Conservation (phyloP, 2,329 filamentous ascomycete genomes). For the Diaporthe citrichinensis region DNA sequence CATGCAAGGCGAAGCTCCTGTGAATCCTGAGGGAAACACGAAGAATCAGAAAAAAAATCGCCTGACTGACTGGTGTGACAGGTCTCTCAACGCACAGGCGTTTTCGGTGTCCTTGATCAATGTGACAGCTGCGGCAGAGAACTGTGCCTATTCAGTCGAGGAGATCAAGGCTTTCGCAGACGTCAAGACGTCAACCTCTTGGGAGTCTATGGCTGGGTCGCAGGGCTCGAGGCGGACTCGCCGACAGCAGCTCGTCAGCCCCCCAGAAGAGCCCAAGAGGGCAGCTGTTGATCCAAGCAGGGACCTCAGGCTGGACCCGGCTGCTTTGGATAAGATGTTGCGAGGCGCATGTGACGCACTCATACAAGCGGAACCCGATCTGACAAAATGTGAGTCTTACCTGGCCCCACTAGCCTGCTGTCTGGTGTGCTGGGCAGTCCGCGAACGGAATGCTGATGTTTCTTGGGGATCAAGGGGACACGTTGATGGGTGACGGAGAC, state of each 20-base stretch:
- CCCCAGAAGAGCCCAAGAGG: conserved; percentile 53
- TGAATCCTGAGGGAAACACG: too few species aligned
- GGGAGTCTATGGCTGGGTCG: conserved; percentile 66
- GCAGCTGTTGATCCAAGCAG: conserved; percentile 52
- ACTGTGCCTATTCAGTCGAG: conserved; percentile 60
- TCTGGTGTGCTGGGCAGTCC: conserved; percentile 70
- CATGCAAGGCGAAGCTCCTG: neutral
- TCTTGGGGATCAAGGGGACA: conserved; percentile 30
- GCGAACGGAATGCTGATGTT: neutral
- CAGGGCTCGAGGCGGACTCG: conserved; percentile 58
- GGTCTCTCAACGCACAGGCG: conserved; percentile 77
- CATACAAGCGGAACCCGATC: conserved; percentile 71
- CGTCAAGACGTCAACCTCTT: conserved; percentile 69
- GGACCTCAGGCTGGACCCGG: conserved; percentile 66
- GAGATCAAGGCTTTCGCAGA: conserved; percentile 77
- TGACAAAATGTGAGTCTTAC: conserved; percentile 64
- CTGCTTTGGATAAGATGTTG: conserved; percentile 67
- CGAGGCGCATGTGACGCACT: conserved; percentile 66
- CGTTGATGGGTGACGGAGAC: conserved; percentile 65
- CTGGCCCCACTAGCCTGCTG: conserved; percentile 60
- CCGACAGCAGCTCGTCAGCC: conserved; percentile 60
- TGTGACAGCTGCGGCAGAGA: conserved; percentile 61
- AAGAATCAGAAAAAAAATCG: too few species aligned
- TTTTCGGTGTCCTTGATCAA: conserved; percentile 79
- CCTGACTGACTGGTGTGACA: neutral